Evolutionary conservation across 2,329 filamentous ascomycete species (phyloP).

Genomic region (Aspergillus puulaauensis): DNA sequence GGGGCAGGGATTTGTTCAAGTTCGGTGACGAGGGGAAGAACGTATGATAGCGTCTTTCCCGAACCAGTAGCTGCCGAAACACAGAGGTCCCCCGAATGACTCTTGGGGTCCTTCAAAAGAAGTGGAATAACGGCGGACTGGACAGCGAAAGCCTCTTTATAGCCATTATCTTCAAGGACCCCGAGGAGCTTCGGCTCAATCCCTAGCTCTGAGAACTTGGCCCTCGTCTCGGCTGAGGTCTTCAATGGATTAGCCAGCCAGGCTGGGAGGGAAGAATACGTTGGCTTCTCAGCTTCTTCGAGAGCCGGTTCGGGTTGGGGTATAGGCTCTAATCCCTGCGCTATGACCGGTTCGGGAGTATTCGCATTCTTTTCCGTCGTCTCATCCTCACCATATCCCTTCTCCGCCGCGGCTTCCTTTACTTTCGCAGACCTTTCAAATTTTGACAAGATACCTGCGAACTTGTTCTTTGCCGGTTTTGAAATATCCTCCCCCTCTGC

Average conservation of each 20-base stretch:
- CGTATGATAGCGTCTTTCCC: constrained; percentile 90
- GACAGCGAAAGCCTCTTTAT: constrained; percentile 72
- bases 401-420: constrained; percentile 16
- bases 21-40: constrained; percentile 78
- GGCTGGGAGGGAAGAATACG: constrained; percentile 74
- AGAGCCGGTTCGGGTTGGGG: constrained; percentile 67
- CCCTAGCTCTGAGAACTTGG: constrained; percentile 64
- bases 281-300: constrained; percentile 58
- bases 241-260: constrained; percentile 80
- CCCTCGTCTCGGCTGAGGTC: constrained; percentile 60
- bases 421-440: constrained; percentile 36
- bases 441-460: constrained; percentile 38
- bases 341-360: constrained; percentile 32
- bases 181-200: constrained; percentile 61
- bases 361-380: constrained; percentile 6
- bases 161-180: constrained; percentile 66
- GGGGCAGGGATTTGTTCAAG: constrained; percentile 66
- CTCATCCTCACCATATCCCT: constrained; percentile 14
- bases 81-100: constrained; percentile 73
- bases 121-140: constrained; percentile 79
- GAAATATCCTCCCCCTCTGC: constrained; percentile 24
- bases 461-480: constrained; percentile 30
- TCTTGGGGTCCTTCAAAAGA: constrained; percentile 64
- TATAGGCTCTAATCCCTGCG: constrained; percentile 69
- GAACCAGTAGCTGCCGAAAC: constrained; percentile 93